Evolutionary conservation across 2,329 filamentous ascomycete species (phyloP), one percentile per base, ranked within the genome.

Genomic region (Phialemoniopsis sp.): DNA sequence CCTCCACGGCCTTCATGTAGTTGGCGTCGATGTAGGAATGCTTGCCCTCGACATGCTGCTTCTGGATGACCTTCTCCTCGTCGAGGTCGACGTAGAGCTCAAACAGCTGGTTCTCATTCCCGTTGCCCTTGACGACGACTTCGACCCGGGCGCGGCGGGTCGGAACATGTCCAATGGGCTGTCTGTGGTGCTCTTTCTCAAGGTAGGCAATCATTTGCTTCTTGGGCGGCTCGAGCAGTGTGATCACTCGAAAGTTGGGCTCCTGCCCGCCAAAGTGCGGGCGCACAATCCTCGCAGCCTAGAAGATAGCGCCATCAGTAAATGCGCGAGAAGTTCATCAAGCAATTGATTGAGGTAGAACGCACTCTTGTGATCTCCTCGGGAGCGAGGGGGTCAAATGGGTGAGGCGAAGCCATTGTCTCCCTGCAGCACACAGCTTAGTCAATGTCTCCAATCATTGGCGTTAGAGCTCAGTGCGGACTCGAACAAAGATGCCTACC

Each of bases 161-260:
- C 8, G 65, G 64, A 4, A 32, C 52, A 1, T 39, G 18, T 0
- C 32, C 28, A 2, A 26, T 53, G 16, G 63, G 37, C 5, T 53
- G 39, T 0, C 54, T 56, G 4, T 52, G 52, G 41, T 68, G 64
- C 36, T 74, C 66, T 38, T 34, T 53, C 5, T 70, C 64, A 0
- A 78, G 57, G 39, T 64, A 78, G 0, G 39, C 40, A 5, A 70
- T 45, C 59, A 77, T 63, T 13, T 63, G 55, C n/a, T 56, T 51
- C 53, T 78, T 79, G 2, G 58, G 54, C 0, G 73, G 73, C 43
- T 78, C 73, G 13, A 54, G 53, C 9, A 78, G 60, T 0, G 69
- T 72, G 43, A 76, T 68, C 39, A 70, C 65, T 4, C 72, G 64
- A 47, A 77, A 78, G 40, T 65, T 62, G 8, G 57, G 46, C 2